These are phyloP conservation scores for Coemansia sp. DNA, from an alignment of 192 early-diverging fungal genomes.

Conservation along the genomic window DNA sequence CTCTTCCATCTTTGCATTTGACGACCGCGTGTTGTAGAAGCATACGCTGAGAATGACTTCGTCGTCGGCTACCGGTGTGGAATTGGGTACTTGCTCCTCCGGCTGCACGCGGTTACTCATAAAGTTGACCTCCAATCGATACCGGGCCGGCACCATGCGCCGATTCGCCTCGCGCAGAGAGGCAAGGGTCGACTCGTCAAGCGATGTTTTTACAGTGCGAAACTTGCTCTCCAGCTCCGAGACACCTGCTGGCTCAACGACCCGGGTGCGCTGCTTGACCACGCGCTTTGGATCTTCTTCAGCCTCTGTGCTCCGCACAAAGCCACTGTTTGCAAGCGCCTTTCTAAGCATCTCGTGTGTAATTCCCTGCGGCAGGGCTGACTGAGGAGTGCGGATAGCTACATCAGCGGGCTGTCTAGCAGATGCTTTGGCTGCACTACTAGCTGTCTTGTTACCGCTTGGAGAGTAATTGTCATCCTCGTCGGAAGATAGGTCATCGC, in stretches of 20 bases:
- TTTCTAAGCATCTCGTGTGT: constrained; percentile 55
- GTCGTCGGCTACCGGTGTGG: constrained; percentile 51
- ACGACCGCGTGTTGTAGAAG: constrained; percentile 64
- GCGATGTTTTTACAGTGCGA: constrained; percentile 42
- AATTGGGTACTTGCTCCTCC: constrained; percentile 22
- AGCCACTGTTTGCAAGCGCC: constrained; percentile 56
- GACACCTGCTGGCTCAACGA: constrained; percentile 50
- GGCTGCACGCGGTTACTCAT: constrained; percentile 52
- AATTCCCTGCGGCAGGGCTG: constrained; percentile 50
- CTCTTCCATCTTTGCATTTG: constrained; percentile 63
- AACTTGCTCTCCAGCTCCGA: constrained; percentile 57
- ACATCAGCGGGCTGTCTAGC: constrained; percentile 34
- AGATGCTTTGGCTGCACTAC: neutral
- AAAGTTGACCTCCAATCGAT: constrained; percentile 60
- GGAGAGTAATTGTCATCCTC: constrained; percentile 1
- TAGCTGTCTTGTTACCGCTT: neutral
- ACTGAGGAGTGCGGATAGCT: constrained; percentile 42
- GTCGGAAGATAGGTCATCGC: constrained; percentile 9
- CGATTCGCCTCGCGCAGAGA: constrained; percentile 57
- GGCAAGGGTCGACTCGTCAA: constrained; percentile 55
- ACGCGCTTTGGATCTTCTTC: constrained; percentile 26
- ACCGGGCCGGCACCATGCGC: constrained; percentile 53
- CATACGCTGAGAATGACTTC: constrained; percentile 66
- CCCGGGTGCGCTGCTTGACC: constrained; percentile 36
- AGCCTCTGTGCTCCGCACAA: constrained; percentile 48